Evolutionary conservation across 306 rosid species (phyloP), one percentile per base, ranked within the genome.

Genomic region (Erythrophleum fordii): DNA sequence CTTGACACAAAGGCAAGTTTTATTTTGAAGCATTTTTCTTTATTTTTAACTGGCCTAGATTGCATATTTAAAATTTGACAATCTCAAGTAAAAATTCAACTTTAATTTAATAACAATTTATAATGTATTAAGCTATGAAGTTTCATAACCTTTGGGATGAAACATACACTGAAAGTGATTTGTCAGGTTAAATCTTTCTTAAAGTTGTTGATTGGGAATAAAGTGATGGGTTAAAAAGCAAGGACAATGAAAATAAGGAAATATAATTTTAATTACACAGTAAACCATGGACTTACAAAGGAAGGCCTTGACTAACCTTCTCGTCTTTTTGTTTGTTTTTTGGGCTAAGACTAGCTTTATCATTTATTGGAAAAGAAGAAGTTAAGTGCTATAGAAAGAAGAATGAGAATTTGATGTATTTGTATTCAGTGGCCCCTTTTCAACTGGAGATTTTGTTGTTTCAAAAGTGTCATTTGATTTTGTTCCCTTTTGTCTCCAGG

Each of bases 1-100:
- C n/a, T n/a, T n/a, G n/a, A n/a, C n/a, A n/a, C n/a, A n/a, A 45
- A 92, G 94, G 97, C 83, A 76, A 76, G 82, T 72, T 81, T 44
- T 62, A 61, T n/a, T 22, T 22, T 78, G 11, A 25, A 52, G 0
- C 60, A 48, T 59, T 52, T 28, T 60, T 4, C 35, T 28, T 22
- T 11, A 18, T 13, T 53, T 58, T 28, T 52, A 11, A 18, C 56
- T 11, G 34, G 12, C 56, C 29, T 6, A 26, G 2, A 11, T 64
- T 55, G 61, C 46, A 52, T 13, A 2, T 42, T 1, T 51, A 8
- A 37, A 39, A 25, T 80, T 61, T 10, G 25, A 25, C 62, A 6
- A 2, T 56, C 4, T 9, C 58, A 26, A 17, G 61, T 80, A 25
- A 51, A 31, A 72, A 1, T 66, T 18, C 41, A 7, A 60, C 11